Evolutionary conservation across 2,329 filamentous ascomycete species (phyloP).

Genomic region (Alternaria hordeiaustralica): DNA sequence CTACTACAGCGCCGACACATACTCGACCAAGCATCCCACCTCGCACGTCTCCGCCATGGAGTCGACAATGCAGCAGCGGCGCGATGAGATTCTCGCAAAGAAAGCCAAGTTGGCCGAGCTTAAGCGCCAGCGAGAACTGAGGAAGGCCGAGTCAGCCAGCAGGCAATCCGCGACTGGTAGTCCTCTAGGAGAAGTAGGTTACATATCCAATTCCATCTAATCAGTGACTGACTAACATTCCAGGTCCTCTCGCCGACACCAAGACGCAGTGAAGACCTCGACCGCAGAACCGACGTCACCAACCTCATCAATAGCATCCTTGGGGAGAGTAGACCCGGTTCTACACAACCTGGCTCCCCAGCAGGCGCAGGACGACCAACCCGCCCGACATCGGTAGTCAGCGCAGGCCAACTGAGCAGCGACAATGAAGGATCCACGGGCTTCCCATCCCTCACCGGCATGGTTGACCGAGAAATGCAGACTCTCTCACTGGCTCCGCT

Average conservation of each 20-base stretch:
- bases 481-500: slow-evolving; percentile 76
- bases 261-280: slow-evolving; percentile 67
- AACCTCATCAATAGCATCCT: slow-evolving; percentile 83
- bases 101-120: slow-evolving; percentile 96
- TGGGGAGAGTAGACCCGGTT: slow-evolving; percentile 75
- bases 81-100: slow-evolving; percentile 96
- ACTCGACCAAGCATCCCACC: slow-evolving; percentile 3
- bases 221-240: slow-evolving; percentile 13
- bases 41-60: slow-evolving; percentile 33
- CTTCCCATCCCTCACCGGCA: slow-evolving; percentile 25
- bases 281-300: slow-evolving; percentile 73
- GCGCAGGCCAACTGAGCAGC: slow-evolving; percentile 79
- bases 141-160: slow-evolving; percentile 74
- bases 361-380: slow-evolving; percentile 62
- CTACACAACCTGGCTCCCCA: slow-evolving; percentile 64
- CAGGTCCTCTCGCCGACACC: slow-evolving; percentile 74
- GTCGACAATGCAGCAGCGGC: slow-evolving; percentile 75
- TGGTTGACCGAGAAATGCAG: slow-evolving; percentile 61
- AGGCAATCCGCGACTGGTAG: slow-evolving; percentile 68
- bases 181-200: slow-evolving; percentile 71
- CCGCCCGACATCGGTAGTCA: slow-evolving; percentile 85
- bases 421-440: slow-evolving; percentile 57
- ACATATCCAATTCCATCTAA: neutral
- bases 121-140: slow-evolving; percentile 86
- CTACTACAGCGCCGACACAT: neutral